Percentiles rank a stretch among this genome's conserved stretches.
Conservation (phyloP, 257 asterid genomes). For the Craterostigma plantagineum region DNA sequence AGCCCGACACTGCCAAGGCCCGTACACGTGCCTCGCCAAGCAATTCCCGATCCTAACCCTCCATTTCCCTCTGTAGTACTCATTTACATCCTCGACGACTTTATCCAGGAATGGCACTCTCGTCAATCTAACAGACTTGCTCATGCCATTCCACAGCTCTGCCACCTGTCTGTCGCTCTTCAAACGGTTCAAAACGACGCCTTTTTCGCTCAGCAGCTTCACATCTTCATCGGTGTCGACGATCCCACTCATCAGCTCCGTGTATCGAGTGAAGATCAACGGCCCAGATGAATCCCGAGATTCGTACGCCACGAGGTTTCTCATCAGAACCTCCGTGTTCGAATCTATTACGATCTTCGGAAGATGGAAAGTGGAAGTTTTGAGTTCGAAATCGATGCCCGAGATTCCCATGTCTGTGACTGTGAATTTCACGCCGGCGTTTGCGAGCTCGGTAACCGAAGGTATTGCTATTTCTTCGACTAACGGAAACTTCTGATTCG, state of each 20-base stretch:
- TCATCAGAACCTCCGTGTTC: constrained; percentile 15
- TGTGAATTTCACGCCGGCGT: constrained; percentile 26
- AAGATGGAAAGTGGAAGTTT: constrained; percentile 15
- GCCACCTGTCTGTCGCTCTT: constrained; percentile 54
- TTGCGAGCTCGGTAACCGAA: constrained; percentile 36
- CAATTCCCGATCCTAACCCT: constrained; percentile 28
- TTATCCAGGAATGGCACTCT: constrained; percentile 43
- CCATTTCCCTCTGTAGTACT: constrained; percentile 35
- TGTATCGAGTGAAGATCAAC: constrained; percentile 30
- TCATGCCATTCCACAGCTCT: constrained; percentile 66
- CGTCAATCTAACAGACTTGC: constrained; percentile 38
- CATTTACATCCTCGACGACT: constrained; percentile 47
- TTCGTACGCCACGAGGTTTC: constrained; percentile 27
- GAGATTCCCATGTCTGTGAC: constrained; percentile 23
- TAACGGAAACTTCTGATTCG: constrained; percentile 18
- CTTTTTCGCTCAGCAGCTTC: constrained; percentile 25
- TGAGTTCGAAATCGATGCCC: constrained; percentile 23
- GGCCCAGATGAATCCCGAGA: constrained; percentile 34
- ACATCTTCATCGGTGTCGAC: constrained; percentile 43
- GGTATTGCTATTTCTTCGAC: constrained; percentile 60
- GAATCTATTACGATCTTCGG: constrained; percentile 17
- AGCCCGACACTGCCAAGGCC: constrained; percentile 42
- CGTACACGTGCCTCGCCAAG: constrained; percentile 33
- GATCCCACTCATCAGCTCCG: constrained; percentile 54
- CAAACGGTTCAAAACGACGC: constrained; percentile 43